Evolutionary conservation across 116 monocot genomes (phyloP).

Genomic region (Posidonia oceanica): DNA sequence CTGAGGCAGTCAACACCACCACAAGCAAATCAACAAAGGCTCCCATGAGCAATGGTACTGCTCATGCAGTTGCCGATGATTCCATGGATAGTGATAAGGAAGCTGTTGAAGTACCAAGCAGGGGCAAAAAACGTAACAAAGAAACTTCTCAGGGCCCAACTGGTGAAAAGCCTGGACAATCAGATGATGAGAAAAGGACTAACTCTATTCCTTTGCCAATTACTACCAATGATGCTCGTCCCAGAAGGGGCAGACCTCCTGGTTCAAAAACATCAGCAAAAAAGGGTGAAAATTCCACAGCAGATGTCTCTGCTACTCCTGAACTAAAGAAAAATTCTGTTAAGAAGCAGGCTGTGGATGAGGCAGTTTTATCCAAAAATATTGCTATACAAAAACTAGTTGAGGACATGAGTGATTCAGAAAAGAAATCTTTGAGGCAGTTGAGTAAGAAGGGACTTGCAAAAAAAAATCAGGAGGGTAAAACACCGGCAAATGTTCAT

Average conservation of each 20-base stretch:
- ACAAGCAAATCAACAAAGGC: conserved; percentile 17
- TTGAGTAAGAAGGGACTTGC: not conserved
- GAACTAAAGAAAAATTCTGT: not conserved
- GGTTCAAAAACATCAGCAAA: not conserved
- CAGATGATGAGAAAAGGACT: not conserved
- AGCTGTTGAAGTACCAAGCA: not conserved
- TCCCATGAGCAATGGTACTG: conserved; percentile 34
- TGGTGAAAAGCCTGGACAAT: not conserved
- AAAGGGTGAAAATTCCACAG: not conserved
- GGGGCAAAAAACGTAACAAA: conserved; percentile 6
- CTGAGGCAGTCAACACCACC: conserved; percentile 25
- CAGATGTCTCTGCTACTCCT: not conserved
- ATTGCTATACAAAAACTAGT: not conserved
- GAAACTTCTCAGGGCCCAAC: not conserved
- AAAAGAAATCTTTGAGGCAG: conserved; percentile 8
- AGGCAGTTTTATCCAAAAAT: not conserved
- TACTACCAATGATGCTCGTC: not conserved
- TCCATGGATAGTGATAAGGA: not conserved
- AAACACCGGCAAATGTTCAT: not conserved
- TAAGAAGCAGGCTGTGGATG: not conserved
- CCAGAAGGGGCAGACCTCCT: conserved; percentile 11
- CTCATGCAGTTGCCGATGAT: conserved; percentile 24
- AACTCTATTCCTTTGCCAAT: not conserved
- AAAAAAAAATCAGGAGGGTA: not conserved
- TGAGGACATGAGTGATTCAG: conserved; percentile 2